Percentiles rank a stretch among this genome's conserved stretches.
phyloP scores from a whole-genome alignment of 2,329 filamentous ascomycete species.

The Chaetothyriales sp. region DNA sequence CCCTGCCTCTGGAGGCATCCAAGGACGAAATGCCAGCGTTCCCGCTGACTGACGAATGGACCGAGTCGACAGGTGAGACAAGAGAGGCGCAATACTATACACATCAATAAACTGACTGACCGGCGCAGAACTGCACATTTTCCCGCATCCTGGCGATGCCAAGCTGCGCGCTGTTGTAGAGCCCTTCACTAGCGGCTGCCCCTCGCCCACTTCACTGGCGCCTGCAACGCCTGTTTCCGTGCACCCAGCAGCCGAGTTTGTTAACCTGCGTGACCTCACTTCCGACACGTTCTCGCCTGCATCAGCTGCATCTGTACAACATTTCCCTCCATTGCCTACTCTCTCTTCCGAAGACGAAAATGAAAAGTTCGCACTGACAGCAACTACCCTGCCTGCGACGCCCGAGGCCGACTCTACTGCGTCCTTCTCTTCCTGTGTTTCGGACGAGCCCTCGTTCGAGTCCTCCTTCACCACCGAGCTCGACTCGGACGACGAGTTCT shows the following conservation, averaged over 20 bases:
- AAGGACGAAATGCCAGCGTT: slow-evolving; percentile 16
- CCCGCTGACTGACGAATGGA: slow-evolving; percentile 12
- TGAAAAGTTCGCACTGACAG: slow-evolving; percentile 37
- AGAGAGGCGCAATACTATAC: not conserved
- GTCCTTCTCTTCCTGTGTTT: slow-evolving; percentile 14
- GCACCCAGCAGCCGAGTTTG: slow-evolving; percentile 60
- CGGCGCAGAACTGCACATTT: slow-evolving; percentile 16
- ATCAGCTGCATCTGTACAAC: slow-evolving; percentile 23
- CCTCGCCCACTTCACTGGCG: slow-evolving; percentile 11
- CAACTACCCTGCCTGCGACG: slow-evolving; percentile 26
- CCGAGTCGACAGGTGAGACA: slow-evolving; percentile 16
- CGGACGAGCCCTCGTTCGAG: slow-evolving; percentile 51
- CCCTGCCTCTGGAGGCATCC: slow-evolving; percentile 10
- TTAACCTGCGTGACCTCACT: slow-evolving; percentile 79
- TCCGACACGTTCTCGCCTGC: slow-evolving; percentile 39
- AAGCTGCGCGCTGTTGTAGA: slow-evolving; percentile 8
- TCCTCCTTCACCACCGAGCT: slow-evolving; percentile 60
- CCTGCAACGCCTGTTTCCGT: slow-evolving; percentile 24
- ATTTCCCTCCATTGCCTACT: slow-evolving; percentile 49
- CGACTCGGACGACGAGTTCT: slow-evolving; percentile 81
- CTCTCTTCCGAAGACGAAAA: slow-evolving; percentile 51
- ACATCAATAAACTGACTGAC: slow-evolving; percentile 5
- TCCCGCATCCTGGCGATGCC: slow-evolving; percentile 18
- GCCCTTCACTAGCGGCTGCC: slow-evolving; percentile 9
- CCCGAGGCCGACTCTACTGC: slow-evolving; percentile 25